Evolutionary conservation across 2,329 filamentous ascomycete genomes (phyloP), one percentile per base, ranked within the genome.

Genomic region (Chalaropsis thielavioides): DNA sequence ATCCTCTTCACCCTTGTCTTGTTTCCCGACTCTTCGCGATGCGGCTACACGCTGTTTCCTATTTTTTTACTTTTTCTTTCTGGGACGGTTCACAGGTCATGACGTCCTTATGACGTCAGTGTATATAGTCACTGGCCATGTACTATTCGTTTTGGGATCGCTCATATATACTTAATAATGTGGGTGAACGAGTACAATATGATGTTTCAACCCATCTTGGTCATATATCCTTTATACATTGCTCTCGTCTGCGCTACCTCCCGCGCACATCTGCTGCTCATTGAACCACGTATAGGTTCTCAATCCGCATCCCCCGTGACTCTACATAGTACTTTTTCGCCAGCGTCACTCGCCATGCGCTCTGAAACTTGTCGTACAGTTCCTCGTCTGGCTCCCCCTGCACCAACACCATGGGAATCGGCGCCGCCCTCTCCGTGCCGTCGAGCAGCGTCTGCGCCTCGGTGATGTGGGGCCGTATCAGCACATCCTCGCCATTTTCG

Each of bases 351-450:
- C 83, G 85, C 64, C 78, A 80, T n/a, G 87, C 84, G 56, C 77
- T 76, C 51, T 75, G 78, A 40, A 96, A 77, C 65, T 85, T 75
- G 35, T 81, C 79, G 70, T 90, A 87, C 11, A 83, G 83, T 41
- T 75, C 73, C 13, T 74, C 75, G 0, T 89, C 90, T 0, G 84
- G 84, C 8, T 73, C 75, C 0, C 89, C 90, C 0, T 84, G 84
- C 22, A 95, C 82, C 82, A 97, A 89, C 46, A 95, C 80, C 82
- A 96, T 84, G 13, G 89, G 83, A 44, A 97, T 86, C 1, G 86
- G 86, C 70, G 91, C 80, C 51, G 84, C 81, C 11, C 91, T 78
- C 63, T 81, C 79, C 62, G 91, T 77, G 0, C 91, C 90, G 2
- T 79, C 81, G 0, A 86, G 83, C 1, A 88, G 91, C 61, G 79